phyloP scores from a whole-genome alignment of 805 yeast species.

The Cyberlindnera misumaiensis region DNA sequence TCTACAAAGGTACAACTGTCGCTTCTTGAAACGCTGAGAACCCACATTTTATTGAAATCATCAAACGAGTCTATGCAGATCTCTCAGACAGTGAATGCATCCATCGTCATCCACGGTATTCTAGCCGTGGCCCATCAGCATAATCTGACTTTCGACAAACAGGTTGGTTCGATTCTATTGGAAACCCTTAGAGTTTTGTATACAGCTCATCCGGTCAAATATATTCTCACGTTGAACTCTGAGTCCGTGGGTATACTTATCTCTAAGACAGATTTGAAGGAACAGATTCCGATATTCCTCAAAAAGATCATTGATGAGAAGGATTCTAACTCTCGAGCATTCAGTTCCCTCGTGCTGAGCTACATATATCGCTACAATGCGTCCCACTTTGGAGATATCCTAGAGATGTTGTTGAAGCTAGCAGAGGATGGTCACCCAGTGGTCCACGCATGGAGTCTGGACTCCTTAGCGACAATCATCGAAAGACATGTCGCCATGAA shows the following conservation, averaged over 20 bases:
- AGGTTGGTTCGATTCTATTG: slow-evolving; percentile 38
- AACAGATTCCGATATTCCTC: slow-evolving; percentile 46
- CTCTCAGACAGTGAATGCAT: slow-evolving; percentile 54
- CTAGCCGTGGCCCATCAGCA: slow-evolving; percentile 22
- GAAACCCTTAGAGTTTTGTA: slow-evolving; percentile 40
- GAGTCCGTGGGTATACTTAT: slow-evolving; percentile 51
- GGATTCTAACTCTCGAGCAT: slow-evolving; percentile 60
- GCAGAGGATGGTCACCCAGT: slow-evolving; percentile 78
- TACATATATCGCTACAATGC: slow-evolving; percentile 37
- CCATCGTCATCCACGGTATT: slow-evolving; percentile 56
- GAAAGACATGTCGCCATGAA: slow-evolving; percentile 47
- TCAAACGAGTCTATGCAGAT: slow-evolving; percentile 27
- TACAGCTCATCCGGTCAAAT: slow-evolving; percentile 13
- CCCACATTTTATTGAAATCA: slow-evolving; percentile 39
- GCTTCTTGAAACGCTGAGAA: slow-evolving; percentile 71
- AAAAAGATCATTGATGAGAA: slow-evolving; percentile 59
- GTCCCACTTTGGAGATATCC: slow-evolving; percentile 37
- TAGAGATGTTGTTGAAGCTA: slow-evolving; percentile 53
- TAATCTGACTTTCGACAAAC: slow-evolving; percentile 23
- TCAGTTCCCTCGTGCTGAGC: slow-evolving; percentile 44
- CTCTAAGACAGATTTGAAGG: slow-evolving; percentile 31
- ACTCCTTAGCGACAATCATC: slow-evolving; percentile 49
- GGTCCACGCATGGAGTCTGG: slow-evolving; percentile 69
- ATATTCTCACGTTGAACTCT: slow-evolving; percentile 42
- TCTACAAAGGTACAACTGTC: slow-evolving; percentile 80